Base-by-base conservation (phyloP, 352 stramenopile genomes). In the Phytophthora pinifolia region DNA sequence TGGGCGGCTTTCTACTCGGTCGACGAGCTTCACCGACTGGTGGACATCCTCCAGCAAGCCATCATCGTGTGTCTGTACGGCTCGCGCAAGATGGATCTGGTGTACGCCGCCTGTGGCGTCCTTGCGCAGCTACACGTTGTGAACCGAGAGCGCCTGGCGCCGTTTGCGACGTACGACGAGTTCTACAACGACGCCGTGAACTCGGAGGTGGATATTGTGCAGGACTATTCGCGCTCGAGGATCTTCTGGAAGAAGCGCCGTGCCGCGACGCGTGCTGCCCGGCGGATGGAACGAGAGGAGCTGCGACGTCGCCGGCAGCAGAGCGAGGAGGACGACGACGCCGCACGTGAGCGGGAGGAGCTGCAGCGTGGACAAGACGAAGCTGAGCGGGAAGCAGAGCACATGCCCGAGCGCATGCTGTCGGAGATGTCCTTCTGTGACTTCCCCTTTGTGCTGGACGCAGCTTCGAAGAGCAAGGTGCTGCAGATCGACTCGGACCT, bases 131-230 rank as follows among this genome's bases (percentile, higher is more conserved):
- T 92, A n/a, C 71, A 89, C 29, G 56, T 64, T 38, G 78, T 92
- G 42, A 92, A 92, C 39, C 34, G 57, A 20, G 46, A 67, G 15
- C 67, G 79, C 6, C 27, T 50, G 2, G 67, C 69, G 12, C 59
- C 59, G 9, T 90, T 90, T 62, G 76, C 76, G 6, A 70, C 61
- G 2, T 90, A 87, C 50, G 66, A 85, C 9, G 79, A 86, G 39
- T 90, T 92, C 50, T 92, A 92, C 52, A 92, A 92, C 48, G 83
- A 92, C 31, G 83, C 83, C 0, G 78, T 90, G 9, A 92, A 92
- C 56, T 85, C 72, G 6, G 83, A 92, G 60, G 73, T 90, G n/a
- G 82, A 92, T 47, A 72, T 92, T 31, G 72, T 90, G 9, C 65
- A 87, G 43, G 83, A 92, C 60, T 92, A 92, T 46, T 61, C 72